Evolutionary conservation across 1,139 yeast genomes (phyloP).

Genomic region (Yamadazyma triangularis): DNA sequence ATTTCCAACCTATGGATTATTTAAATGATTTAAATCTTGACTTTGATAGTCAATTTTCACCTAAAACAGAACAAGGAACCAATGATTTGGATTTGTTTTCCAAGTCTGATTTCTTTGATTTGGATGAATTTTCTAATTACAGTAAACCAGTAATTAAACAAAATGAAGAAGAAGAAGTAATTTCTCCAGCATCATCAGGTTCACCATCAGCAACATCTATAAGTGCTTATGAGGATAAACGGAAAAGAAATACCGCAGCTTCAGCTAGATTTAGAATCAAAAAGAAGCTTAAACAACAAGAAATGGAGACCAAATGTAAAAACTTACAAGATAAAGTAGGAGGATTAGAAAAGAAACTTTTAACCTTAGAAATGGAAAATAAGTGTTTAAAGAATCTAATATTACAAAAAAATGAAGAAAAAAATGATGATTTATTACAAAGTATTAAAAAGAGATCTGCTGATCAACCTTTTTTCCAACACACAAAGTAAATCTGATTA

Average conservation of each 20-base stretch:
- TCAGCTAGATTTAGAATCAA: slow-evolving; percentile 76
- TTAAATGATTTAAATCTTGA: slow-evolving; percentile 38
- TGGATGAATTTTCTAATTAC: slow-evolving; percentile 22
- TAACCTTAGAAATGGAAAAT: slow-evolving; percentile 59
- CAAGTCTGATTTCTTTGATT: slow-evolving; percentile 44
- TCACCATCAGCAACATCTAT: slow-evolving; percentile 1
- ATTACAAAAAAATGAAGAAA: slow-evolving; percentile 44
- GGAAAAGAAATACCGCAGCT: slow-evolving; percentile 77
- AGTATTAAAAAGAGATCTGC: slow-evolving; percentile 39
- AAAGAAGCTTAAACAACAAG: slow-evolving; percentile 80
- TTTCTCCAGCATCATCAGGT: background rate
- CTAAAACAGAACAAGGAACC: slow-evolving; percentile 12
- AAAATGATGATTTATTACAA: slow-evolving; percentile 37
- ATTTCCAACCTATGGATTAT: slow-evolving; percentile 42
- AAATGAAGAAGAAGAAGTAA: too few species aligned
- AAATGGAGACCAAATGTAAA: slow-evolving; percentile 66
- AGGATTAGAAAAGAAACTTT: slow-evolving; percentile 53
- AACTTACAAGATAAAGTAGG: slow-evolving; percentile 60
- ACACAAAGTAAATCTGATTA: slow-evolving; percentile 17
- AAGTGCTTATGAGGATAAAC: slow-evolving; percentile 40
- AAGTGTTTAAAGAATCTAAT: slow-evolving; percentile 65
- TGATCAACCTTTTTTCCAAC: slow-evolving; percentile 28
- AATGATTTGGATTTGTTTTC: slow-evolving; percentile 42
- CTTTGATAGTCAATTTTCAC: slow-evolving; percentile 22
- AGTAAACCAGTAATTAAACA: slow-evolving; percentile 1